These are phyloP conservation scores for Cyclanthera cordifolia DNA, from an alignment of 306 rosid genomes.

Conservation along the genomic window DNA sequence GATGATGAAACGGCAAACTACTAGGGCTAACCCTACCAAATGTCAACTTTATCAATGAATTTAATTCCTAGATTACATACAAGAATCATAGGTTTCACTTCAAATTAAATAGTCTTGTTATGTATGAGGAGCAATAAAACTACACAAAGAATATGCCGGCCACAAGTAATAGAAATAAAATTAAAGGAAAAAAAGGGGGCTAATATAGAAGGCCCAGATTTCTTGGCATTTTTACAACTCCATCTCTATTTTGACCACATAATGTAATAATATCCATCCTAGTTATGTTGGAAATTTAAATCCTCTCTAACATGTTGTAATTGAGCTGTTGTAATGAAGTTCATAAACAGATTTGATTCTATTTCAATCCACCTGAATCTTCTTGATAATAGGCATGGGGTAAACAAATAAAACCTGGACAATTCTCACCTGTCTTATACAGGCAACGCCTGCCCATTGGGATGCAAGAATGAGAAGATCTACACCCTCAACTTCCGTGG, in stretches of 20 bases:
- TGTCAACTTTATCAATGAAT: not conserved
- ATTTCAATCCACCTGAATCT: not conserved
- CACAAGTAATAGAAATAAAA: not conserved
- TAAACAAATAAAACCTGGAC: not conserved
- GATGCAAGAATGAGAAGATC: conserved; percentile 78
- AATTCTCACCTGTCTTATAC: conserved; percentile 59
- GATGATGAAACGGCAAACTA: not conserved
- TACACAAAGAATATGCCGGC: conserved; percentile 5
- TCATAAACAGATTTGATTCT: not conserved
- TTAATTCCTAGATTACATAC: not conserved
- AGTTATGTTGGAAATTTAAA: not conserved
- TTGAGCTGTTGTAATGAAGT: not conserved
- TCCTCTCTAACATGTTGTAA: not conserved
- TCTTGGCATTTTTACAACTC: not conserved
- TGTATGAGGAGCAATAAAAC: conserved; percentile 13
- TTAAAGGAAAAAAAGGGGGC: not conserved
- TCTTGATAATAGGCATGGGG: not conserved
- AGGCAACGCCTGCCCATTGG: conserved; percentile 82
- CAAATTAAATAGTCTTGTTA: not conserved
- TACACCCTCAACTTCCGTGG: conserved; percentile 39
- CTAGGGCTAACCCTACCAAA: not conserved
- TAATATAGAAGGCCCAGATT: not conserved
- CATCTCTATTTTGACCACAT: not conserved
- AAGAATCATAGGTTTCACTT: conserved; percentile 1
- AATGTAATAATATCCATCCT: not conserved